Evolutionary conservation across 2,329 filamentous ascomycete genomes (phyloP).

Genomic region (Pestalotiopsis sp.): DNA sequence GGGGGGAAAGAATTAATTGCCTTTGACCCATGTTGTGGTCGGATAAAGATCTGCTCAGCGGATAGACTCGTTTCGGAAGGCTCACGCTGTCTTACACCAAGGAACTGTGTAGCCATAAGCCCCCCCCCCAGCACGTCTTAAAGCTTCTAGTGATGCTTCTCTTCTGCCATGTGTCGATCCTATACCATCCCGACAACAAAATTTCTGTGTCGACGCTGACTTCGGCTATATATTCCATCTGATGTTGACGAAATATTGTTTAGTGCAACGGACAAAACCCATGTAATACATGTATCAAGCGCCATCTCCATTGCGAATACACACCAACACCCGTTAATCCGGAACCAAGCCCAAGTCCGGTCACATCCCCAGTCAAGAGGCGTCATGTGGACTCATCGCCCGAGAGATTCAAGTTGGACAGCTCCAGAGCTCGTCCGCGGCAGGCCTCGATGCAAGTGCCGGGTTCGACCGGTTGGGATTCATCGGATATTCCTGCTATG

Average conservation of each 20-base stretch:
- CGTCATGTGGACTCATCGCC: constrained; percentile 34
- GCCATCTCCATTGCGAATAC: constrained; percentile 48
- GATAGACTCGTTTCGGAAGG: background rate
- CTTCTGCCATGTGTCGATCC: background rate
- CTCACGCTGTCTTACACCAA: constrained; percentile 20
- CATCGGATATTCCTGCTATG: constrained; percentile 1
- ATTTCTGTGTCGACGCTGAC: background rate
- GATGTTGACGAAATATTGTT: constrained; percentile 12
- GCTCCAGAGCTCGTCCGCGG: background rate
- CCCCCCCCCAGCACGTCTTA: constrained; percentile 14
- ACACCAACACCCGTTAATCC: constrained; percentile 34
- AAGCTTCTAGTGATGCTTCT: constrained; percentile 13
- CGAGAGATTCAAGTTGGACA: constrained; percentile 3
- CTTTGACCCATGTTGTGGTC: background rate
- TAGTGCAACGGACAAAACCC: constrained; percentile 63
- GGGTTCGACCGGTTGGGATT: constrained; percentile 8
- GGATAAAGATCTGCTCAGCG: background rate
- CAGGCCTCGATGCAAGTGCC: background rate
- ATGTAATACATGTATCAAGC: constrained; percentile 61
- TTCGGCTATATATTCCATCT: constrained; percentile 4
- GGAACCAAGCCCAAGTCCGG: constrained; percentile 31
- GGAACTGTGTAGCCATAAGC: constrained; percentile 23
- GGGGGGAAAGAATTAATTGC: background rate
- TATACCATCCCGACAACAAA: background rate
- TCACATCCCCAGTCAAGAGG: constrained; percentile 39